Evolutionary conservation across 208 protist genomes (phyloP), one percentile per base, ranked within the genome.

Genomic region (Leishmania gerbilli): DNA sequence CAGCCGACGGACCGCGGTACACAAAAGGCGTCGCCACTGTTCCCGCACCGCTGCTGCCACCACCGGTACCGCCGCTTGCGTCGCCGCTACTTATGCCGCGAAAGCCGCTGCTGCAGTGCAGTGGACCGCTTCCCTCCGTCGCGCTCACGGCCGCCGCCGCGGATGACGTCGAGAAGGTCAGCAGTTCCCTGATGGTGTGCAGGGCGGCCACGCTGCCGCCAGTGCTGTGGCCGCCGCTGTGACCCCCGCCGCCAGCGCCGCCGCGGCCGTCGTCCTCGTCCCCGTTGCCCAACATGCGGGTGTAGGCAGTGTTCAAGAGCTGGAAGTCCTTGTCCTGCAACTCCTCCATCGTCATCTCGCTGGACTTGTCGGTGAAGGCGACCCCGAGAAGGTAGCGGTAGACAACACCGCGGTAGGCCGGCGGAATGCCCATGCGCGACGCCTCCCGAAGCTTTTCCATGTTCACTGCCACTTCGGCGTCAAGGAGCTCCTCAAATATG

Each of bases 361-460:
- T 87, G 24, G 92, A 96, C 80, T 95, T 95, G 77, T 97, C 92
- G 27, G 87, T 88, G 47, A 90, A 89, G 37, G 92, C 84, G 51
- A 96, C 85, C 42, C 92, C 92, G 49, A 97, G 88, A 1, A 97
- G 88, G 79, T 97, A 95, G 76, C 92, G 89, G 83, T 97, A 97
- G 64, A 96, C 95, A 8, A 90, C 85, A 72, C 87, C 89, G 72
- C 95, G 91, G 79, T 94, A 92, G 5, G 77, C 79, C 0, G 87
- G 76, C 0, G 91, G 91, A 56, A 97, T 91, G 56, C 95, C 95
- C 37, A 92, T 88, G 34, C 91, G 90, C 1, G 95, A 85, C 40
- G 92, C 93, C 81, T 97, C 95, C 15, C 92, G 88, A 51, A 97
- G 86, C 71, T 95, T 93, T 31, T 77, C 76, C 19, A 94, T 76